Evolutionary conservation across 768 basidiomycete genomes (phyloP), one percentile per base, ranked within the genome.

Genomic region (Hygrocybe punicea): DNA sequence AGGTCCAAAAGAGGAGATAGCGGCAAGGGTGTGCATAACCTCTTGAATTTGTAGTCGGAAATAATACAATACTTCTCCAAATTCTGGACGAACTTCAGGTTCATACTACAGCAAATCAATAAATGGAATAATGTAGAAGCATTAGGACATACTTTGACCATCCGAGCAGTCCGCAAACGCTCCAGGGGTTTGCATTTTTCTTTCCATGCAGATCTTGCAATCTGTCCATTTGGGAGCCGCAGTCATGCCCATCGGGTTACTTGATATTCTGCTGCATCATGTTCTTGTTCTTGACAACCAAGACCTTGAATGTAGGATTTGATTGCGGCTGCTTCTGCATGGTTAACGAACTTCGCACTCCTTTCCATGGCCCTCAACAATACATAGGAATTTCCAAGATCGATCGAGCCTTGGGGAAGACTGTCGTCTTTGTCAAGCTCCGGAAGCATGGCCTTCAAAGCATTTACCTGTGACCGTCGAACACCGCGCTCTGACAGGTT

Each of bases 371-470:
- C 48, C 8, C 36, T 51, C 10, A 56, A 33, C 36, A 56, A 24
- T 21, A 56, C 25, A 40, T 34, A 56, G 4, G 25, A 21, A 14
- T 49, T 23, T 9, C 55, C 48, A 19, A 56, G 6, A 24, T 50
- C 48, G 14, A 33, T 21, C 19, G 55, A 34, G 17, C 55, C 55
- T 17, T 25, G 46, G 11, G 36, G 46, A 71, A 23, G 11, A 2
- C 3, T 46, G 66, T 70, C 23, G 67, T 59, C 37, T 61, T 60
- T 14, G 57, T 21, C 58, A 60, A 68, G 8, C 62, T 60, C 54
- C 19, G 33, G 54, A 8, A 46, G 17, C 19, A 55, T 45, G 1
- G 45, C 33, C 19, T 36, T 24, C 6, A 55, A 21, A 5, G 54
- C 35, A 17, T 53, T 58, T 14, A 34, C 16, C 23, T 54, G 51